Evolutionary conservation across 2,329 filamentous ascomycete species (phyloP).

Genomic region (Nemania sp.): DNA sequence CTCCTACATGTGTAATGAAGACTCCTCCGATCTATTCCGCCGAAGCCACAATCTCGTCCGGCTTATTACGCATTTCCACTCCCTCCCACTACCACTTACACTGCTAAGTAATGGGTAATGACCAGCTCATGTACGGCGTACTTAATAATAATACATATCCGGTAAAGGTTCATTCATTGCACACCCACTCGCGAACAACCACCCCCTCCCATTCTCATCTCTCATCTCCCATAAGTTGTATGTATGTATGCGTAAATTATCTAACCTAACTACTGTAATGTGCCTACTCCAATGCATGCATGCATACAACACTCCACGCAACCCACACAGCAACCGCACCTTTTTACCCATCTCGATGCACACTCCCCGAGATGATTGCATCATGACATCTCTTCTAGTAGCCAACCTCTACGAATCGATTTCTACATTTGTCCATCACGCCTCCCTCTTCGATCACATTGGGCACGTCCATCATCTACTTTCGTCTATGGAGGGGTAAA

Average conservation of each 20-base stretch:
- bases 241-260: not conserved
- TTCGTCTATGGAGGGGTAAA: conserved; percentile 12
- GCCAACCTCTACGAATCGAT: not conserved
- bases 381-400: conserved; percentile 28
- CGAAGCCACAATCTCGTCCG: conserved; percentile 20
- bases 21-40: conserved; percentile 9
- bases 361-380: conserved; percentile 19
- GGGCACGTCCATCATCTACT: conserved; percentile 27
- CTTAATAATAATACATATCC: not conserved
- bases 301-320: conserved; percentile 22
- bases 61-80: not conserved
- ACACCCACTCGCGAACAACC: conserved; percentile 32
- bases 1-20: not conserved
- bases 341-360: conserved; percentile 20
- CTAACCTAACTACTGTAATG: not conserved
- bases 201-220: conserved; percentile 29
- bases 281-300: conserved; percentile 19
- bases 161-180: conserved; percentile 2
- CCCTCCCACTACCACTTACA: too few species aligned
- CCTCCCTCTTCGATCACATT: conserved; percentile 19
- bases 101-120: conserved; percentile 4
- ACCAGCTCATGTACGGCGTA: conserved; percentile 32
- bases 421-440: conserved; percentile 32
- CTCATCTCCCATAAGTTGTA: not conserved
- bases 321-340: conserved; percentile 12